phyloP scores from a whole-genome alignment of 2,329 filamentous ascomycete species.

The Cladosporium sp. region DNA sequence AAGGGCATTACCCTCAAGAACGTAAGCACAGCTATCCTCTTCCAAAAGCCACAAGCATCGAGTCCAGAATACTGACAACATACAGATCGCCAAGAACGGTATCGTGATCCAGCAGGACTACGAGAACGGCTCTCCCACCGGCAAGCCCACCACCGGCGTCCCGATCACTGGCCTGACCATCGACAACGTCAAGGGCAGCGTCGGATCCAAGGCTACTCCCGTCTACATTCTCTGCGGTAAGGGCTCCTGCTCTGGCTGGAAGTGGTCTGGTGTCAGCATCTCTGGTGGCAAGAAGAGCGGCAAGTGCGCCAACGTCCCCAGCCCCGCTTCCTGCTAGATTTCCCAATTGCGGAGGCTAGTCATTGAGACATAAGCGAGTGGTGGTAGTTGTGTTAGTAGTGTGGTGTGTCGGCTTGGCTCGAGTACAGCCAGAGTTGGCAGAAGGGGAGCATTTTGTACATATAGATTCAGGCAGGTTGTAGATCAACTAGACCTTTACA shows the following conservation, averaged over 20 bases:
- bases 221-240: slow-evolving; percentile 57
- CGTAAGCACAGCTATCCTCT: not conserved
- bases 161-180: slow-evolving; percentile 55
- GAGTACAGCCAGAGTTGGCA: not conserved
- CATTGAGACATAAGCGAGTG: not conserved
- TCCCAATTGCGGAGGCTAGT: too few species aligned
- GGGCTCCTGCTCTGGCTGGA: slow-evolving; percentile 56
- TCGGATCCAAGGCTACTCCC: slow-evolving; percentile 40
- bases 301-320: slow-evolving; percentile 44
- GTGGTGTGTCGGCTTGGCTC: not conserved
- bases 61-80: slow-evolving; percentile 18
- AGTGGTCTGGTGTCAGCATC: slow-evolving; percentile 51
- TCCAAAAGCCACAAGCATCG: not conserved
- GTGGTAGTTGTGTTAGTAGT: not conserved
- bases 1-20: slow-evolving; percentile 49
- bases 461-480: not conserved
- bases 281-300: slow-evolving; percentile 53
- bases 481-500: slow-evolving; percentile 1
- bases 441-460: not conserved
- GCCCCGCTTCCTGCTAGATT: slow-evolving; percentile 16
- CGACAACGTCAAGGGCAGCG: slow-evolving; percentile 46
- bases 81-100: slow-evolving; percentile 52
- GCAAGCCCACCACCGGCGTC: slow-evolving; percentile 41
- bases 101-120: slow-evolving; percentile 63
- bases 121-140: slow-evolving; percentile 48